Conservation (phyloP, 2,329 filamentous ascomycete genomes). For the Lasiodiplodia gonubiensis region DNA sequence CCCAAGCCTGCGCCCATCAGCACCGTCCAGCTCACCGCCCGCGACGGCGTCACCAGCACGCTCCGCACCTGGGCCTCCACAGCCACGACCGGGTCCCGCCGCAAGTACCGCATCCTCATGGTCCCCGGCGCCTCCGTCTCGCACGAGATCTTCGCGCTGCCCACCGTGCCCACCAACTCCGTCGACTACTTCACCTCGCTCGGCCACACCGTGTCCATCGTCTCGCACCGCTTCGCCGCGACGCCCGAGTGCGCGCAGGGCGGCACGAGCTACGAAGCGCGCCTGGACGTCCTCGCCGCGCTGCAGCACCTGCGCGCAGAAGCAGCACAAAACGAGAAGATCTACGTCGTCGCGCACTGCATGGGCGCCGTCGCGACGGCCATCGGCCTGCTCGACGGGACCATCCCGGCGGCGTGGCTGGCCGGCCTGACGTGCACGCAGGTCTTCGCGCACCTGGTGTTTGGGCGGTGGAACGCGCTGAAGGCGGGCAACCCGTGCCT, state of each 20-base stretch:
- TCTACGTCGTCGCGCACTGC: conserved; percentile 68
- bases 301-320: conserved; percentile 58
- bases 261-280: conserved; percentile 66
- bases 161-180: conserved; percentile 67
- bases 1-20: conserved; percentile 54
- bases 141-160: conserved; percentile 67
- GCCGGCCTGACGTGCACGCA: conserved; percentile 64
- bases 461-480: conserved; percentile 61
- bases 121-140: conserved; percentile 68
- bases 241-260: conserved; percentile 57
- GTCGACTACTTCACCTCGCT: conserved; percentile 67
- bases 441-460: conserved; percentile 68
- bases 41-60: conserved; percentile 59
- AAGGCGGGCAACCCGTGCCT: conserved; percentile 48
- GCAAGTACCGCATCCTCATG: conserved; percentile 59
- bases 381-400: conserved; percentile 66
- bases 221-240: conserved; percentile 64
- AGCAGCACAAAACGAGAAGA: conserved; percentile 38
- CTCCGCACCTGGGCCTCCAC: neutral
- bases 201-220: conserved; percentile 65
- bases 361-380: conserved; percentile 67
- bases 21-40: conserved; percentile 56
- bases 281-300: conserved; percentile 64
- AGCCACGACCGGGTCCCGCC: neutral
- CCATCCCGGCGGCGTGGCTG: conserved; percentile 63